Evolutionary conservation across 2,329 filamentous ascomycete species (phyloP).

Genomic region (Pleoardoris graminearum): DNA sequence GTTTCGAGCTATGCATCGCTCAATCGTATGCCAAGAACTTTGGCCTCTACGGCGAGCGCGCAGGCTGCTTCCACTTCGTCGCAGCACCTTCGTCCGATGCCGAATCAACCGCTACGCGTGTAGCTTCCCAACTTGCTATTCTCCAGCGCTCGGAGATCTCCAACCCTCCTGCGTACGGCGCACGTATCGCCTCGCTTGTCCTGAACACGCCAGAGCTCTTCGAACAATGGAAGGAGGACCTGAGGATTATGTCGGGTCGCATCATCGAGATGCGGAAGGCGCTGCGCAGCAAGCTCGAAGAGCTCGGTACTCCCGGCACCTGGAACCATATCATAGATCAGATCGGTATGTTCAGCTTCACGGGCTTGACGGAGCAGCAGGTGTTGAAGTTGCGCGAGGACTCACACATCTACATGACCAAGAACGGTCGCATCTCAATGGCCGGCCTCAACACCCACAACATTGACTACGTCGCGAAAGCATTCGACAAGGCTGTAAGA

Average conservation of each 20-base stretch:
- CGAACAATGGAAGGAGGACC: slow-evolving; percentile 87
- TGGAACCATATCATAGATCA: slow-evolving; percentile 99
- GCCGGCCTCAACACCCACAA: slow-evolving; percentile 93
- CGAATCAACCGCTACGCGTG: slow-evolving; percentile 60
- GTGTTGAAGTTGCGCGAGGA: slow-evolving; percentile 71
- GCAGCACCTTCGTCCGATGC: slow-evolving; percentile 72
- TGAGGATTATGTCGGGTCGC: slow-evolving; percentile 90
- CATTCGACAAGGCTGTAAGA: slow-evolving; percentile 81
- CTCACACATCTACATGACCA: slow-evolving; percentile 86
- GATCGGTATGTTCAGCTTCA: slow-evolving; percentile 99
- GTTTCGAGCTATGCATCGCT: slow-evolving; percentile 67
- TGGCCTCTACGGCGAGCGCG: slow-evolving; percentile 93
- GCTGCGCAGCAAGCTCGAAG: slow-evolving; percentile 78
- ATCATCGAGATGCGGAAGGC: slow-evolving; percentile 89
- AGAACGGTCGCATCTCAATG: slow-evolving; percentile 98
- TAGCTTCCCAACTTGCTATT: slow-evolving; percentile 87
- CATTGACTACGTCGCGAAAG: slow-evolving; percentile 88
- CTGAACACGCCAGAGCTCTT: slow-evolving; percentile 84
- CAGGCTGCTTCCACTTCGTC: slow-evolving; percentile 94
- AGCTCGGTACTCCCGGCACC: slow-evolving; percentile 79
- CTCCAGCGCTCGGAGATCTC: slow-evolving; percentile 97
- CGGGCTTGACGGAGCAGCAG: slow-evolving; percentile 74
- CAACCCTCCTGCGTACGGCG: slow-evolving; percentile 93
- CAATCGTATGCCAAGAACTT: slow-evolving; percentile 62
- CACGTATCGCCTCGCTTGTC: slow-evolving; percentile 80